These are phyloP conservation scores for Lactarius sp. DNA, from an alignment of 768 basidiomycete species.

Conservation along the genomic window DNA sequence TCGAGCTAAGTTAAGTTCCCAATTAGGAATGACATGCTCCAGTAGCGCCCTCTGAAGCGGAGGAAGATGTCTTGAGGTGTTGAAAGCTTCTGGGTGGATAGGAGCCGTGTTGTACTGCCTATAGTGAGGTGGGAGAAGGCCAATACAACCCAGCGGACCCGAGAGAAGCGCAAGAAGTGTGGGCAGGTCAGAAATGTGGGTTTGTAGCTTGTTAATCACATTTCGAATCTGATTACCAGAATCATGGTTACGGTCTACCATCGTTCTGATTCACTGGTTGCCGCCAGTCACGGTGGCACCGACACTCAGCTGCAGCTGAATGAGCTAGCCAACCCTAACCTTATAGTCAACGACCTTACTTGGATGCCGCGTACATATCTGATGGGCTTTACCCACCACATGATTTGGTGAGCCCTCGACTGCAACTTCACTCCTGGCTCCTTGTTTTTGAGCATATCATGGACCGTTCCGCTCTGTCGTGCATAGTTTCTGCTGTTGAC, in stretches of 20 bases:
- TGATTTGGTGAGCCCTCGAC: no score
- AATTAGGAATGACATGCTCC: conserved; percentile 61
- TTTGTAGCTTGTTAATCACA: conserved; percentile 29
- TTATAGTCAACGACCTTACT: no score
- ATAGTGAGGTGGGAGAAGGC: conserved; percentile 58
- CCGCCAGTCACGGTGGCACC: no score
- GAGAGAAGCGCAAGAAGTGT: conserved; percentile 53
- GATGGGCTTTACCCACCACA: no score
- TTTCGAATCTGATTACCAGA: conserved; percentile 28
- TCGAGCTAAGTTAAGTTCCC: conserved; percentile 54
- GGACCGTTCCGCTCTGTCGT: no score
- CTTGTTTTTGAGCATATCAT: no score
- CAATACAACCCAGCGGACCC: conserved; percentile 51
- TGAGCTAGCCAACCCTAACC: no score
- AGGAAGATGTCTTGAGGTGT: conserved; percentile 39
- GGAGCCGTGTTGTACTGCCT: conserved; percentile 40
- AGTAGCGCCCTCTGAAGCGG: conserved; percentile 62
- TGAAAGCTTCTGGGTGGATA: conserved; percentile 33
- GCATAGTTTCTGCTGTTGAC: no score
- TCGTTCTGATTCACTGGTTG: neutral
- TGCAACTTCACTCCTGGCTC: no score
- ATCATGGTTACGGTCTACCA: conserved; percentile 3
- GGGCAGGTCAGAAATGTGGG: conserved; percentile 41
- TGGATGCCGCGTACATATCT: no score
- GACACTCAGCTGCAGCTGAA: no score